These are phyloP conservation scores for Ophiostoma novo-ulmi DNA, from an alignment of 2,329 filamentous ascomycete species.

Conservation along the genomic window DNA sequence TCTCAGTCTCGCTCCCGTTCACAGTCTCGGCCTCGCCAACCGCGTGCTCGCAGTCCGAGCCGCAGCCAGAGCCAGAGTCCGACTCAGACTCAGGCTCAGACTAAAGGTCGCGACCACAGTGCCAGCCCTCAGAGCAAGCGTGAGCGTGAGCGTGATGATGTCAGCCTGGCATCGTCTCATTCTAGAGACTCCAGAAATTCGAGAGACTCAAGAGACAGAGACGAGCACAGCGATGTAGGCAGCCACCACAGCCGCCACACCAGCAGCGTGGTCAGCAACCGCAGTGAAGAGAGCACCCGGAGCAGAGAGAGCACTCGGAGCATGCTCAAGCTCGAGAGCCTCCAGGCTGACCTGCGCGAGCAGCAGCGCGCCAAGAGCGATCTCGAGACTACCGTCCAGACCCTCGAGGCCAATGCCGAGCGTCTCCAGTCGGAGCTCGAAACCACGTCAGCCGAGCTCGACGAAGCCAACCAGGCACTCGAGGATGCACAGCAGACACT, in stretches of 20 bases:
- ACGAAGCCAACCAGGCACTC: slow-evolving; percentile 8
- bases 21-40: neutral
- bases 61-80: neutral
- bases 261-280: neutral
- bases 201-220: neutral
- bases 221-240: neutral
- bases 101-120: neutral
- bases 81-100: neutral
- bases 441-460: slow-evolving; percentile 3
- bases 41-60: neutral
- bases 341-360: slow-evolving; percentile 15
- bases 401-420: neutral
- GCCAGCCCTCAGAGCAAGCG: neutral
- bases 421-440: slow-evolving; percentile 9
- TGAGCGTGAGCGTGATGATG: neutral
- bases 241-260: neutral
- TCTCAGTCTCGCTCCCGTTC: neutral
- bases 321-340: slow-evolving; percentile 10
- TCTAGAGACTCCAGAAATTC: neutral
- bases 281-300: neutral
- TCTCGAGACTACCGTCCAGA: neutral
- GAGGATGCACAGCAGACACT: neutral
- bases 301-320: slow-evolving; percentile 2
- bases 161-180: neutral
- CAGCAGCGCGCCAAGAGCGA: slow-evolving; percentile 15